Conservation (phyloP, 2,329 filamentous ascomycete species). For the Neonectria coccinea region DNA sequence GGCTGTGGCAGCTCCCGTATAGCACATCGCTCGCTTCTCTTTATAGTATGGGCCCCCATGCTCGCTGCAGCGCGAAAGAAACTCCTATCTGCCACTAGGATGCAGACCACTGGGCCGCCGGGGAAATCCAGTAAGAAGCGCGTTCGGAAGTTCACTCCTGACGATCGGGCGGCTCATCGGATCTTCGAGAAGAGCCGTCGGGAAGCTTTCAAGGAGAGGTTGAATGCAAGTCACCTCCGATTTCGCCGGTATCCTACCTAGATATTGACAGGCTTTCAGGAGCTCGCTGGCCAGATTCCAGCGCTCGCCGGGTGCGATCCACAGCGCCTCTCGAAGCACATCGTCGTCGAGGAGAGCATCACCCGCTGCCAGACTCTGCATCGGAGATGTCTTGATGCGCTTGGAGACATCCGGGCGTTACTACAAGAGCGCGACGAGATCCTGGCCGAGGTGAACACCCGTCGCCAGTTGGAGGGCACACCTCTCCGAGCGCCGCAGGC, state of each 20-base stretch:
- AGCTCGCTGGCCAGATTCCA: slow-evolving; percentile 52
- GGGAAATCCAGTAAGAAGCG: slow-evolving; percentile 47
- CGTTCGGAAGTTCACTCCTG: slow-evolving; percentile 53
- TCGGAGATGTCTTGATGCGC: slow-evolving; percentile 28
- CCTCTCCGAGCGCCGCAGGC: slow-evolving; percentile 6
- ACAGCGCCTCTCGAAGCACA: slow-evolving; percentile 54
- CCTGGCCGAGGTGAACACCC: slow-evolving; percentile 45
- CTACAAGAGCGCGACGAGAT: slow-evolving; percentile 46
- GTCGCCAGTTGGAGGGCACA: slow-evolving; percentile 31
- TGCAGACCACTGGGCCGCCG: slow-evolving; percentile 12
- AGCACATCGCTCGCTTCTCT: neutral
- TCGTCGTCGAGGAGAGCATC: slow-evolving; percentile 54
- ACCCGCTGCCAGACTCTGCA: slow-evolving; percentile 46
- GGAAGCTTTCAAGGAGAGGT: slow-evolving; percentile 55
- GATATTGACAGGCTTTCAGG: slow-evolving; percentile 39
- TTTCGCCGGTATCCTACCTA: neutral
- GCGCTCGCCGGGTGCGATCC: slow-evolving; percentile 49
- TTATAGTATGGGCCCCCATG: slow-evolving; percentile 1
- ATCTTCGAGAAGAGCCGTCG: slow-evolving; percentile 55
- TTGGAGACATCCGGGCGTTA: slow-evolving; percentile 35
- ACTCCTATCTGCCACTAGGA: slow-evolving; percentile 2
- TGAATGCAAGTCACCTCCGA: slow-evolving; percentile 47
- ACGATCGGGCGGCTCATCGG: slow-evolving; percentile 55
- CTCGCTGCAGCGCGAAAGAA: slow-evolving; percentile 2
- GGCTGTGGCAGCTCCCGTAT: neutral